Conservation (phyloP, 352 stramenopile genomes). For the Phytophthora pistaciae region DNA sequence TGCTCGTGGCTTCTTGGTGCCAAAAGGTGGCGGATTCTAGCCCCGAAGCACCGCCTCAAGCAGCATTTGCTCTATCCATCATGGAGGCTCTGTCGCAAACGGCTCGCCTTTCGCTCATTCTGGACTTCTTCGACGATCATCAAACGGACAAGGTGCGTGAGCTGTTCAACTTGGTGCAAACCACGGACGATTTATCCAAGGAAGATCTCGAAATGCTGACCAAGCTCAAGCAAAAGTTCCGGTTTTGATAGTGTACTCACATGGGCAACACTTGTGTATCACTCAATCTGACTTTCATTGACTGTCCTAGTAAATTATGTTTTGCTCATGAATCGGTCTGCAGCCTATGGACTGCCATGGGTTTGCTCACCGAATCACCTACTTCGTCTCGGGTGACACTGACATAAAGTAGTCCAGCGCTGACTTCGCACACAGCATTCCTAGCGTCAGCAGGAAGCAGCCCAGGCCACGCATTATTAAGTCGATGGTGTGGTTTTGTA, state of each 20-base stretch:
- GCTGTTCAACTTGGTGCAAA: constrained; percentile 31
- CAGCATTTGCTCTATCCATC: constrained; percentile 45
- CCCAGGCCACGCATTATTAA: constrained; percentile 88
- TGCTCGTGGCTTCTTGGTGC: constrained; percentile 46
- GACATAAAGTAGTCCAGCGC: constrained; percentile 87
- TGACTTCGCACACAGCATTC: constrained; percentile 86
- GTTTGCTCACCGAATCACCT: constrained; percentile 1
- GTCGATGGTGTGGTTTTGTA: constrained; percentile 89
- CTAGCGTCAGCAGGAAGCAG: constrained; percentile 84
- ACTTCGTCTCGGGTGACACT: constrained; percentile 46
- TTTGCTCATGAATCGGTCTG: constrained; percentile 22
- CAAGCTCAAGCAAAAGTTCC: constrained; percentile 33
- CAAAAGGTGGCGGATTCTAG: constrained; percentile 7
- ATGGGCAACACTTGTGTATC: background rate
- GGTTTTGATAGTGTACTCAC: constrained; percentile 2
- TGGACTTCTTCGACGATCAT: constrained; percentile 80
- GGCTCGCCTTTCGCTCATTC: constrained; percentile 61
- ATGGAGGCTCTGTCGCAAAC: constrained; percentile 58
- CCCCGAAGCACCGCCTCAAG: constrained; percentile 17
- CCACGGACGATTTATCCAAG: background rate
- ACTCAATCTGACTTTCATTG: constrained; percentile 11
- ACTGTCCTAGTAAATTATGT: constrained; percentile 40
- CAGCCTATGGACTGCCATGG: constrained; percentile 1
- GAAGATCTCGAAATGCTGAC: constrained; percentile 20
- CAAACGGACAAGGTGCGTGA: constrained; percentile 59